Conservation (phyloP, 2,329 filamentous ascomycete species). For the Calcarisporium arbuscula region DNA sequence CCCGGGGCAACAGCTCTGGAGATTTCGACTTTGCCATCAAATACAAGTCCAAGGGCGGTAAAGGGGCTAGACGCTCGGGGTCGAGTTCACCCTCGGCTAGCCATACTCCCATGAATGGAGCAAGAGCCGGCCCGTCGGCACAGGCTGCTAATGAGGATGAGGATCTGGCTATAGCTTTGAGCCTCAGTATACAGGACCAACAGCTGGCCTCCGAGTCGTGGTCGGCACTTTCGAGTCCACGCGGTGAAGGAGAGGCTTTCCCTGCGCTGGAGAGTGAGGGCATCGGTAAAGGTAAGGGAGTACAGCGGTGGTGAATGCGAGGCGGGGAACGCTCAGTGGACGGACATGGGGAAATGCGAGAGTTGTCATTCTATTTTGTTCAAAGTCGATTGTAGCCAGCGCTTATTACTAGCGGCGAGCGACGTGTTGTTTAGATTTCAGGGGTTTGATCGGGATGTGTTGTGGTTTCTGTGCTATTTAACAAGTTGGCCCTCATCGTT, state of each 20-base stretch:
- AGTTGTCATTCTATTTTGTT: no score
- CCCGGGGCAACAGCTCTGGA: constrained; percentile 37
- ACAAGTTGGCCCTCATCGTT: constrained; percentile 4
- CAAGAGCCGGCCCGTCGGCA: constrained; percentile 13
- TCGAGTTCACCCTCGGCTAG: constrained; percentile 29
- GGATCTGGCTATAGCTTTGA: constrained; percentile 54
- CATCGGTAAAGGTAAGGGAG: constrained; percentile 38
- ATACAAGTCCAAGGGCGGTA: constrained; percentile 35
- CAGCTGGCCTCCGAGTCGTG: constrained; percentile 21
- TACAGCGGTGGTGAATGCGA: constrained; percentile 19
- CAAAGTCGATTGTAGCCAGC: no score
- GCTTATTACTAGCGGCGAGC: no score
- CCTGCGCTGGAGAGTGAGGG: constrained; percentile 32
- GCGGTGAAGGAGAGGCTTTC: constrained; percentile 28
- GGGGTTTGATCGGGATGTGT: neutral
- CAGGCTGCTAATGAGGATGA: constrained; percentile 33
- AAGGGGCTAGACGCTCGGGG: constrained; percentile 31
- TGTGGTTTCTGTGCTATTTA: neutral
- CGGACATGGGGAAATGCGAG: no score
- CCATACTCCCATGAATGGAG: constrained; percentile 26
- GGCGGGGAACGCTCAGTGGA: neutral
- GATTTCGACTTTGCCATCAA: constrained; percentile 48
- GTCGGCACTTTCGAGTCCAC: constrained; percentile 8
- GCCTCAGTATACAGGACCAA: constrained; percentile 53
- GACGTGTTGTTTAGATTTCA: neutral